phyloP scores from a whole-genome alignment of 139 green algal species.

The Edaphochlamys debaryana region DNA sequence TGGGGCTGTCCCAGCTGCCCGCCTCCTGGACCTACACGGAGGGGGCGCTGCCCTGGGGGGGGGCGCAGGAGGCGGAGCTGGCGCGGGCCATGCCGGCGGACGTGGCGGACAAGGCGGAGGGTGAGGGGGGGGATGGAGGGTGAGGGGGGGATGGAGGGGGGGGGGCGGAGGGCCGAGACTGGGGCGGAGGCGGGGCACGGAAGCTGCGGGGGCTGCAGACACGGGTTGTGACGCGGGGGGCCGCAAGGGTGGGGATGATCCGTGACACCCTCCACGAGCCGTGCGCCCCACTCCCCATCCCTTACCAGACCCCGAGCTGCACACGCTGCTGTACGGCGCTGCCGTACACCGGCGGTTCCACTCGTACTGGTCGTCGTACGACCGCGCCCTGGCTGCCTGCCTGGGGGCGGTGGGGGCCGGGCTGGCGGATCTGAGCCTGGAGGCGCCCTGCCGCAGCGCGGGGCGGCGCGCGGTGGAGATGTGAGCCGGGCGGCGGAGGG shows the following conservation, averaged over 20 bases:
- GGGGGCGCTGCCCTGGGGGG: background rate
- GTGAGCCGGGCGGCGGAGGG: constrained; percentile 2
- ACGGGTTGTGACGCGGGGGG: too few species aligned
- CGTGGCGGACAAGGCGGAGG: too few species aligned
- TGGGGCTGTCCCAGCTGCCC: constrained; percentile 20
- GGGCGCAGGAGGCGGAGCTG: background rate
- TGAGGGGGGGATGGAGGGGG: too few species aligned
- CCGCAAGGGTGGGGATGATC: too few species aligned
- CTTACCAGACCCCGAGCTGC: background rate
- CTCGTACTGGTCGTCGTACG: constrained; percentile 28
- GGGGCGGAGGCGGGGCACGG: too few species aligned
- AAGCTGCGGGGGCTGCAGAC: too few species aligned
- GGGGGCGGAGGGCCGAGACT: too few species aligned
- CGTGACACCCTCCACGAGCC: too few species aligned
- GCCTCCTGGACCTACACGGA: constrained; percentile 17
- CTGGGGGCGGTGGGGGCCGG: background rate
- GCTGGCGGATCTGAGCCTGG: constrained; percentile 26
- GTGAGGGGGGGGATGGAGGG: background rate
- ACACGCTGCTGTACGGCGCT: constrained; percentile 16
- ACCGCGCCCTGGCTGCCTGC: constrained; percentile 20
- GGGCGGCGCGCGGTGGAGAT: background rate
- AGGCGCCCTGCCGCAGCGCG: constrained; percentile 10
- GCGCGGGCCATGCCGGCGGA: background rate
- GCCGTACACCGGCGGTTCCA: constrained; percentile 11
- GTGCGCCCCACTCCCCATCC: background rate